phyloP scores from a whole-genome alignment of 345 rosid genomes.

The Melaleuca quinquenervia region DNA sequence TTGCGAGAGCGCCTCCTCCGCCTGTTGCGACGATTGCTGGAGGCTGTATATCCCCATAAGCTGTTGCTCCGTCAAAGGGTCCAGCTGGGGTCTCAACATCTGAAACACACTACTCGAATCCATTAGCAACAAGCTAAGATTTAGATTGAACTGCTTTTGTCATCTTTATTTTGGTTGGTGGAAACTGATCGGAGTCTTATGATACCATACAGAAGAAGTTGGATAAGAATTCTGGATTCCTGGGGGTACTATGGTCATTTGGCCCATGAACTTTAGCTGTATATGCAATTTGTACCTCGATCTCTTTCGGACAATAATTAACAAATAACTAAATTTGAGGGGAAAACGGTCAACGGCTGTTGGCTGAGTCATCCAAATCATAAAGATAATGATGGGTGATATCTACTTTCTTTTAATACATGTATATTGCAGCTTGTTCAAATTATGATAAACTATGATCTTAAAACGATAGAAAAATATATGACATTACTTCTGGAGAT shows the following conservation, averaged over 20 bases:
- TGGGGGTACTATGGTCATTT: background rate
- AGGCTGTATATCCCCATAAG: slow-evolving; percentile 77
- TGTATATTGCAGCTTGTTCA: background rate
- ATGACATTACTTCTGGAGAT: background rate
- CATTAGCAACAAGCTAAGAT: background rate
- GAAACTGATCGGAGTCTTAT: background rate
- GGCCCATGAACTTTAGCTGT: background rate
- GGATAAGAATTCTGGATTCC: background rate
- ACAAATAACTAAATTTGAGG: background rate
- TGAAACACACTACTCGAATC: slow-evolving; percentile 2
- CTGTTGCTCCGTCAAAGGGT: slow-evolving; percentile 81
- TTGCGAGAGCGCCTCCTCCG: slow-evolving; percentile 90
- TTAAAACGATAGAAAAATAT: background rate
- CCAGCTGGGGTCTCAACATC: slow-evolving; percentile 74
- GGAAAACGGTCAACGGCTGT: background rate
- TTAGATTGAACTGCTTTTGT: background rate
- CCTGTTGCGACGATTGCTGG: slow-evolving; percentile 86
- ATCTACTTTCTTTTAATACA: background rate
- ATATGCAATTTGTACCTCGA: background rate
- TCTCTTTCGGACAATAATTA: background rate
- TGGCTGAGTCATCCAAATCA: background rate
- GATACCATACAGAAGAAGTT: background rate
- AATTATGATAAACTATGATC: background rate
- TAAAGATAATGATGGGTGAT: background rate
- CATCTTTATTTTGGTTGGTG: background rate